phyloP scores from a whole-genome alignment of 1,139 yeast genomes.

The Hemisphaericaspora lyxosophila region DNA sequence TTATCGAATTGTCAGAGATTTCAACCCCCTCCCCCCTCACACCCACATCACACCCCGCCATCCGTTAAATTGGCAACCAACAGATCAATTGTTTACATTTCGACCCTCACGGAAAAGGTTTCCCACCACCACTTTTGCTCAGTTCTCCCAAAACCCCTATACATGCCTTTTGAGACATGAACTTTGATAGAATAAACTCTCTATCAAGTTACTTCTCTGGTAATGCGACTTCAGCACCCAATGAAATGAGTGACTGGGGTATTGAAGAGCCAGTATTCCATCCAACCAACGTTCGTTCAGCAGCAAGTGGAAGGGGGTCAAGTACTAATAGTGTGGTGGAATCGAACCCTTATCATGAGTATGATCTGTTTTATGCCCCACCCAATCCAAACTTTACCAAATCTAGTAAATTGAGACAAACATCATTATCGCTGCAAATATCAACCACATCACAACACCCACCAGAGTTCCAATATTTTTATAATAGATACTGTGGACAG shows the following conservation, averaged over 20 bases:
- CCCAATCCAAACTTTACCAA: constrained; percentile 2
- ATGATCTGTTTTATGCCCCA: neutral
- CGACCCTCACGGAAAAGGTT: too few relatives aligned
- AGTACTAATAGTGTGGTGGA: neutral
- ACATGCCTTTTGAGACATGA: constrained; percentile 19
- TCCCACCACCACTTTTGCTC: too few relatives aligned
- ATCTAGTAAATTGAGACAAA: constrained; percentile 4
- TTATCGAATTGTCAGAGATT: too few relatives aligned
- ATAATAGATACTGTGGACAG: constrained; percentile 8
- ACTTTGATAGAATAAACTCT: constrained; percentile 34
- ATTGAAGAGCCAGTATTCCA: constrained; percentile 29
- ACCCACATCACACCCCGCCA: too few relatives aligned
- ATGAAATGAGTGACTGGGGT: constrained; percentile 43
- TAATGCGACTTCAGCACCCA: neutral
- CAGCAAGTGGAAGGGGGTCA: constrained; percentile 4
- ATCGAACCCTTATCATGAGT: neutral
- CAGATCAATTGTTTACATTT: too few relatives aligned
- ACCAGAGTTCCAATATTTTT: constrained; percentile 9
- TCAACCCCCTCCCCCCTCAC: too few relatives aligned
- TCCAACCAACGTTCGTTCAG: constrained; percentile 1
- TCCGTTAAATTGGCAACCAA: too few relatives aligned
- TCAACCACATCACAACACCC: constrained; percentile 2
- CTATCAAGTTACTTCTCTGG: constrained; percentile 15
- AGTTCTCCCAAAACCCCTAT: too few relatives aligned
- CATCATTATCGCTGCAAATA: constrained; percentile 3